Conservation (phyloP, 2,329 filamentous ascomycete genomes). For the Neofusicoccum umdonicola region DNA sequence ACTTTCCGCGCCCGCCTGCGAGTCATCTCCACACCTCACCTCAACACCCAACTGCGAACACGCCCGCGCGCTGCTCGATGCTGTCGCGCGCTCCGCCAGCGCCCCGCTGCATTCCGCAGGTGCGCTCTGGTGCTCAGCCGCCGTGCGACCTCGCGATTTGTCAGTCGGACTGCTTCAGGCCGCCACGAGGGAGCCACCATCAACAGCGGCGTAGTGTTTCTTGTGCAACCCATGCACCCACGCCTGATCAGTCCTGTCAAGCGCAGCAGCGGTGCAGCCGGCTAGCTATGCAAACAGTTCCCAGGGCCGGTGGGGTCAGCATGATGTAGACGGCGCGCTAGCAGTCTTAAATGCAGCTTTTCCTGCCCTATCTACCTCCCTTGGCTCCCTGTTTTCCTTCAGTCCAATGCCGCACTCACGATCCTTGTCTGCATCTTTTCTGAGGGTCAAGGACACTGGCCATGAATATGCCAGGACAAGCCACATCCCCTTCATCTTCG, state of each 20-base stretch:
- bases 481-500: conserved; percentile 17
- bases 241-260: no score
- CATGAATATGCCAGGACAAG: conserved; percentile 17
- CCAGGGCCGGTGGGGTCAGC: not conserved
- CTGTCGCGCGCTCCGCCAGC: not conserved
- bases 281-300: not conserved
- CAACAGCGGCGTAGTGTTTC: no score
- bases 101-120: not conserved
- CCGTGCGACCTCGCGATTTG: no score
- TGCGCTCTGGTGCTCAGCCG: not conserved
- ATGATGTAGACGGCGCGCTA: not conserved
- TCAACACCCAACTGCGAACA: no score
- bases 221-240: not conserved
- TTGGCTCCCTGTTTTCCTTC: not conserved
- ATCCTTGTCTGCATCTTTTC: not conserved
- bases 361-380: not conserved
- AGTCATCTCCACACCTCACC: no score
- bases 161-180: no score
- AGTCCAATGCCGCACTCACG: not conserved
- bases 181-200: no score
- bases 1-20: no score
- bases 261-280: not conserved
- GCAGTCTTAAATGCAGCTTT: not conserved
- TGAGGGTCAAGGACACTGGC: conserved; percentile 5
- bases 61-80: no score